phyloP scores from a whole-genome alignment of 768 basidiomycete species.

The Lactarius pseudohatsudake region DNA sequence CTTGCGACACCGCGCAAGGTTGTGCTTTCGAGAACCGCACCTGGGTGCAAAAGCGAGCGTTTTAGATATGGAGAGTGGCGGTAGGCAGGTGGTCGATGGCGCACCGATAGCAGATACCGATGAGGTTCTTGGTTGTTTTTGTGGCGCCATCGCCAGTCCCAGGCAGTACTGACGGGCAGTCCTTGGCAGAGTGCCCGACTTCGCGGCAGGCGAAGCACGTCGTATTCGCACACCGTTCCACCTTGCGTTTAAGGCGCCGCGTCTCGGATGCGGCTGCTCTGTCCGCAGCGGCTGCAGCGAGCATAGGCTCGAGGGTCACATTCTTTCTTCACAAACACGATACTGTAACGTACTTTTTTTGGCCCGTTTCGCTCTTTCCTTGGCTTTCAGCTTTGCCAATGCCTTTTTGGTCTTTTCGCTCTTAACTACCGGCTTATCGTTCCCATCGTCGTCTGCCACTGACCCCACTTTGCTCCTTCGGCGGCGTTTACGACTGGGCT shows the following conservation, averaged over 20 bases:
- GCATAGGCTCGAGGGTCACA: not conserved
- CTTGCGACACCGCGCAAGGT: constrained; percentile 74
- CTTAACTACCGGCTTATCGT: constrained; percentile 30
- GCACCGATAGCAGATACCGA: constrained; percentile 50
- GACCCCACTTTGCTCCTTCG: constrained; percentile 47
- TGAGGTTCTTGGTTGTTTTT: constrained; percentile 65
- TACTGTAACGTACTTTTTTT: constrained; percentile 35
- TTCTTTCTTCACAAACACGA: constrained; percentile 13
- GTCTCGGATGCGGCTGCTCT: constrained; percentile 48
- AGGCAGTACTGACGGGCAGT: constrained; percentile 58
- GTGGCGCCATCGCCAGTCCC: constrained; percentile 29
- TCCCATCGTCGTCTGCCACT: constrained; percentile 23
- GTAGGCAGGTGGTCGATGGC: constrained; percentile 7
- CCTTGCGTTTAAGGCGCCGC: constrained; percentile 63
- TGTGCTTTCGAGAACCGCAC: constrained; percentile 80
- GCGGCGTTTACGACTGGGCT: constrained; percentile 61
- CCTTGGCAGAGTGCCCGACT: constrained; percentile 78
- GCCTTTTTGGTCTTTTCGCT: constrained; percentile 36
- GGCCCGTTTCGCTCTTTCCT: constrained; percentile 31
- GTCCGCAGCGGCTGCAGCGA: constrained; percentile 29
- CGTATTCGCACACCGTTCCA: constrained; percentile 55
- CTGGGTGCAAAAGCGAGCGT: constrained; percentile 39
- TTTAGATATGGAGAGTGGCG: not conserved
- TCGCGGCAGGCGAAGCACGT: constrained; percentile 87
- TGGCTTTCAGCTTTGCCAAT: constrained; percentile 34